phyloP scores from a whole-genome alignment of 768 basidiomycete genomes.

The Pholiota molesta region DNA sequence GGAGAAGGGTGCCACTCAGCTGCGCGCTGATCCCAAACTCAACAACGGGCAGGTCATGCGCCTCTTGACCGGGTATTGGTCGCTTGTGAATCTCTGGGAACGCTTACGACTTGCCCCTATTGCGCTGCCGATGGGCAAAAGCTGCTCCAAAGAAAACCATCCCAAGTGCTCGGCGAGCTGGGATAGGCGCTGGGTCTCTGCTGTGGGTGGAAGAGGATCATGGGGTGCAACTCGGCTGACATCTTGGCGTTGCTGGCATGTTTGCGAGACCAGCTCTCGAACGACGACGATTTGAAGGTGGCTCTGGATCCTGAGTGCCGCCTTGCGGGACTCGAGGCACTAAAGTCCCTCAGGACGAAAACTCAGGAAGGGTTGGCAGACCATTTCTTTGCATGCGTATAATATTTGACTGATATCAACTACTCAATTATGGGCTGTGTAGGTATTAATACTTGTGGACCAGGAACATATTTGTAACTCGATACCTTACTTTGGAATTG shows the following conservation, averaged over 20 bases:
- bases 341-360: constrained; percentile 21
- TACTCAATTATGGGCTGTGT: not conserved
- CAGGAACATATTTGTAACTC: not conserved
- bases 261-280: constrained; percentile 34
- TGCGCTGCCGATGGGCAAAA: constrained; percentile 22
- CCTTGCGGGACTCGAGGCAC: constrained; percentile 30
- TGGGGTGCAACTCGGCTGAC: constrained; percentile 34
- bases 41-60: constrained; percentile 38
- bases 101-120: constrained; percentile 31
- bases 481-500: not conserved
- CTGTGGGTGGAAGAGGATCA: constrained; percentile 35
- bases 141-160: constrained; percentile 27
- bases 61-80: constrained; percentile 38
- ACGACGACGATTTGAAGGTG: constrained; percentile 34
- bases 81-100: constrained; percentile 40
- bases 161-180: constrained; percentile 32
- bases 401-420: not conserved
- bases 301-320: constrained; percentile 34
- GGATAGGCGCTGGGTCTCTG: constrained; percentile 36
- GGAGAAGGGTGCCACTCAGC: constrained; percentile 30
- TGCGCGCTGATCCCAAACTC: constrained; percentile 39
- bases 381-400: constrained; percentile 29
- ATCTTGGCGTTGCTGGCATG: constrained; percentile 32
- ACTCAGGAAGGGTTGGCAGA: constrained; percentile 28
- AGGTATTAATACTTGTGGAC: not conserved